Evolutionary conservation across 768 basidiomycete genomes (phyloP).

Genomic region (Infundibulicybe gibba): DNA sequence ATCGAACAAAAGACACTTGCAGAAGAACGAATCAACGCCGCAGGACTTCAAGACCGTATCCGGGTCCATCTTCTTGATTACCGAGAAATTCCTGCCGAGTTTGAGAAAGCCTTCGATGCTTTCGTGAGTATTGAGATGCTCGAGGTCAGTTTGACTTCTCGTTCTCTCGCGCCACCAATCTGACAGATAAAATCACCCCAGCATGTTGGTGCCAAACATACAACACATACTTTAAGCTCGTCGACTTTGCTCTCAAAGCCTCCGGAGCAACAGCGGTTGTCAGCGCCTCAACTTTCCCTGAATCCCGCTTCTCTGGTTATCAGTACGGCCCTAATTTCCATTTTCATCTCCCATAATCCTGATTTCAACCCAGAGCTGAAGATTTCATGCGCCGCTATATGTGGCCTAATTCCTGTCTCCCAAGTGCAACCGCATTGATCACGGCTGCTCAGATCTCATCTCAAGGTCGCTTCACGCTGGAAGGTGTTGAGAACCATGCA

Average conservation of each 20-base stretch:
- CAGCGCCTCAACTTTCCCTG: constrained; percentile 68
- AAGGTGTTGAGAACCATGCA: constrained; percentile 82
- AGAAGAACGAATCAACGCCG: constrained; percentile 74
- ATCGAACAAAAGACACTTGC: constrained; percentile 85
- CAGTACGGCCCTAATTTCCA: constrained; percentile 45
- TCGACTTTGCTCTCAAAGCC: constrained; percentile 75
- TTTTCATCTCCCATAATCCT: constrained; percentile 4
- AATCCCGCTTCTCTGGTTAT: constrained; percentile 62
- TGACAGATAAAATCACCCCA: constrained; percentile 13
- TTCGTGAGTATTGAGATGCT: constrained; percentile 82
- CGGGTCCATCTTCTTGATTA: constrained; percentile 91
- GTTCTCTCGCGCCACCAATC: constrained; percentile 44
- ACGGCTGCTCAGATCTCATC: constrained; percentile 68
- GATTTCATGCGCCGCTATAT: constrained; percentile 88
- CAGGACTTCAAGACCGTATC: constrained; percentile 66
- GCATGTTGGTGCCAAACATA: constrained; percentile 60
- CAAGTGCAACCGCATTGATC: constrained; percentile 80
- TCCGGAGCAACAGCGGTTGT: constrained; percentile 65
- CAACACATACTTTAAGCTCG: constrained; percentile 68
- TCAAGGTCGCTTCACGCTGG: constrained; percentile 75
- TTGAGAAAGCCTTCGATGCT: constrained; percentile 77
- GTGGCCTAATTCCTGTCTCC: constrained; percentile 88
- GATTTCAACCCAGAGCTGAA: constrained; percentile 44
- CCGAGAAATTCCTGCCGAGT: constrained; percentile 79
- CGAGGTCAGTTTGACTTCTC: constrained; percentile 40